Base-by-base conservation (phyloP, 2,329 filamentous ascomycete genomes). In the Curvularia spicifera region DNA sequence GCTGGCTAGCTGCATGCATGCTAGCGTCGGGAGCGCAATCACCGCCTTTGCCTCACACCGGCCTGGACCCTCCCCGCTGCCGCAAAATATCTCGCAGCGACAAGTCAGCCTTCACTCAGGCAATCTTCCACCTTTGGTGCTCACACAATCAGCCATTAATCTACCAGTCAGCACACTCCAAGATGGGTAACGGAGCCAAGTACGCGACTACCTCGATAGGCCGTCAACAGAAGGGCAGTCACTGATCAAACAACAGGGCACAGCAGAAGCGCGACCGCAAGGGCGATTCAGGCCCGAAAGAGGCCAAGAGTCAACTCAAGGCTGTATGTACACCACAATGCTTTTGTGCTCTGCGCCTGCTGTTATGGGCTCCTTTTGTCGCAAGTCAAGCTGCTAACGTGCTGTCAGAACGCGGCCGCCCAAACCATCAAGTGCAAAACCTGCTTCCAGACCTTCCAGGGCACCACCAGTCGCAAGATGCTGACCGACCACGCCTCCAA, bases 401-500 rank as follows among this genome's bases (percentile, higher is more conserved):
- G 10, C 42, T 4, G 18, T 51, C 66, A 91, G 88, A 93, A 93
- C 80, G 82, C 85, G 68, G 82, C 88, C 67, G 90, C 90, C 59
- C 90, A 87, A 82, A 88, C 85, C 72, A 91, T 93, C 78, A 88
- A 91, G 78, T 93, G 90, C 84, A 80, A 85, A 66, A 82, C 87
- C 71, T 93, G 90, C 89, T 90, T 88, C 79, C 85, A 89, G 68
- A 90, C 89, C 29, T 93, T 93, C 81, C 84, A 93, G 68, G 89
- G 89, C 82, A 93, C 90, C 35, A 89, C 88, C 60, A 89, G 89
- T 73, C 86, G 84, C 61, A 88, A 88, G 70, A 87, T 89, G 62
- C 85, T 93, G 62, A 85, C 83, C 59, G 86, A 90, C 71, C 90
- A 93, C 77, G 89, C 90, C 61, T 74, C 79, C 64, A 91, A 91